A percentile compares a stretch with the other conserved stretches of the same genome.
phyloP scores from a whole-genome alignment of 1,284 basidiomycete genomes.

The Malassezia cuniculi region DNA sequence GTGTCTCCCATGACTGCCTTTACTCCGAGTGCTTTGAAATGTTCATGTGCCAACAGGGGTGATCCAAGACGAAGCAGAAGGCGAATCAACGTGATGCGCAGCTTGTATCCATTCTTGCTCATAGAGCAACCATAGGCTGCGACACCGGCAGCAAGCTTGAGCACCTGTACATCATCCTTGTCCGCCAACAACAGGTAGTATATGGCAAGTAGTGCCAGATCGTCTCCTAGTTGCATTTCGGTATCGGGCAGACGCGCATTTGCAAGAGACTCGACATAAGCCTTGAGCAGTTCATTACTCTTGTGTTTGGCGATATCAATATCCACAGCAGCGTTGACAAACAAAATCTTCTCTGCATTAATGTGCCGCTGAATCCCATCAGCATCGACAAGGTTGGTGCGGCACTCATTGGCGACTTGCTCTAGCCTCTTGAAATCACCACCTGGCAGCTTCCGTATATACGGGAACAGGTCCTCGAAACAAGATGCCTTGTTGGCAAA shows the following conservation, averaged over 20 bases:
- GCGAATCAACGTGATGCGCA: conserved; percentile 6
- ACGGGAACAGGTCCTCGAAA: conserved; percentile 10
- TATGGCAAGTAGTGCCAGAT: conserved; percentile 6
- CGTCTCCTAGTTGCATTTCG: conserved; percentile 13
- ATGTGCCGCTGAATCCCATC: not conserved
- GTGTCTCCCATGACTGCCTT: conserved; percentile 10
- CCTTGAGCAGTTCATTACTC: not conserved
- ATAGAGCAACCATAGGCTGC: not conserved
- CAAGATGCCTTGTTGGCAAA: conserved; percentile 5
- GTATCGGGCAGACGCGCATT: conserved; percentile 6
- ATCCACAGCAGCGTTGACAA: too few relatives aligned
- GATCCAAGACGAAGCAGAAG: conserved; percentile 8
- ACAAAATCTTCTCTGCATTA: conserved; percentile 7
- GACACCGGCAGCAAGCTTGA: not conserved
- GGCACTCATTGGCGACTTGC: too few relatives aligned
- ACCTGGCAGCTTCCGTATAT: not conserved
- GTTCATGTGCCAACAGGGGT: not conserved
- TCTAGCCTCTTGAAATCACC: too few relatives aligned
- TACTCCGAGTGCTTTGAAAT: conserved; percentile 2
- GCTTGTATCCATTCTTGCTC: conserved; percentile 4
- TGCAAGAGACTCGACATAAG: conserved; percentile 1
- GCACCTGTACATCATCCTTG: not conserved
- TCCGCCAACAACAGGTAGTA: not conserved
- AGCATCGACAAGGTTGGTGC: too few relatives aligned
- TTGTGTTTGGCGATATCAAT: too few relatives aligned